A percentile compares a stretch with the other conserved stretches of the same genome.
Conservation (phyloP, 1,139 yeast genomes). For the Taphrina confusa region DNA sequence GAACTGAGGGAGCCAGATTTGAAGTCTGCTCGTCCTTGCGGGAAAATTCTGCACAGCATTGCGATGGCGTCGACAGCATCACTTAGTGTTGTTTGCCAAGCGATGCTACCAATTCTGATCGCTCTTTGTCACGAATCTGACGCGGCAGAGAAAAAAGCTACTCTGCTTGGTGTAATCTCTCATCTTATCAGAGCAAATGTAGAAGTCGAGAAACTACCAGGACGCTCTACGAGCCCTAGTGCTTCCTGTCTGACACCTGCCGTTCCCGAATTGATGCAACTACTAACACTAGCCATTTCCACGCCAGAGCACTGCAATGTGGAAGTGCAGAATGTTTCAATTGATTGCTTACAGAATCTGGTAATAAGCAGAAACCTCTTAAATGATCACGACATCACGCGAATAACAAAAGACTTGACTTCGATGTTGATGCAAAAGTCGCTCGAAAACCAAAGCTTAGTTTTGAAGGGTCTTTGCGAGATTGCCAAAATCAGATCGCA, state of each 20-base stretch:
- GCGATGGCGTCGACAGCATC: constrained; percentile 52
- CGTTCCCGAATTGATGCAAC: constrained; percentile 46
- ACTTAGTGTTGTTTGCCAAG: constrained; percentile 54
- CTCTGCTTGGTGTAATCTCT: constrained; percentile 55
- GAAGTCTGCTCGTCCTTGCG: constrained; percentile 62
- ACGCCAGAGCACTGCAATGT: constrained; percentile 53
- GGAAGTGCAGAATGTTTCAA: constrained; percentile 65
- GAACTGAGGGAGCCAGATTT: constrained; percentile 55
- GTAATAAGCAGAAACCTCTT: constrained; percentile 55
- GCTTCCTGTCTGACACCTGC: constrained; percentile 61
- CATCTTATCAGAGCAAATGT: constrained; percentile 53
- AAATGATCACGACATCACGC: constrained; percentile 57
- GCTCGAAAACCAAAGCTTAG: constrained; percentile 47
- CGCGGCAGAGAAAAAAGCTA: constrained; percentile 60
- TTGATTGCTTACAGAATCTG: constrained; percentile 63
- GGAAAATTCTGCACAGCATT: constrained; percentile 59
- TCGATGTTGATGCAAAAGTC: constrained; percentile 58
- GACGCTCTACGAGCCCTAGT: constrained; percentile 39
- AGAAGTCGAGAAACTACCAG: neutral
- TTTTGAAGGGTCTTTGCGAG: constrained; percentile 57
- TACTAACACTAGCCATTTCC: constrained; percentile 65
- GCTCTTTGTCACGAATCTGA: constrained; percentile 44
- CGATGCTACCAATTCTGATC: constrained; percentile 49
- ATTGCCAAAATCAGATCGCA: constrained; percentile 52
- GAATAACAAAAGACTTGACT: constrained; percentile 67